These are phyloP conservation scores for Annulohypoxylon truncatum DNA, from an alignment of 2,329 filamentous ascomycete genomes.

Conservation along the genomic window DNA sequence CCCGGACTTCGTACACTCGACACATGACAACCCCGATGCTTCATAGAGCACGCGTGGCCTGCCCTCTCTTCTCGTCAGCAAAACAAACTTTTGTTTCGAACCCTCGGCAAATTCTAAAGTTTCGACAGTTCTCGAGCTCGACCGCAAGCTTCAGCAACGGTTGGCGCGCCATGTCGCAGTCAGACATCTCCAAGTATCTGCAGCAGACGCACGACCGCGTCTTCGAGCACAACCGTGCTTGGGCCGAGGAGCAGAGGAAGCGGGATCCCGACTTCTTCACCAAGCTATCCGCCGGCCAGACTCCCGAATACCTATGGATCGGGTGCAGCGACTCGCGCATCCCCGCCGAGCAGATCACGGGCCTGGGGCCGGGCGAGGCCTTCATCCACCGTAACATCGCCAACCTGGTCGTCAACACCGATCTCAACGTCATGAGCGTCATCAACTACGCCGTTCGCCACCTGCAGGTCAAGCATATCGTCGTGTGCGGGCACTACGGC, in stretches of 20 bases:
- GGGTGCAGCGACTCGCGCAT: conserved; percentile 92
- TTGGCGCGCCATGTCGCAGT: conserved; percentile 43
- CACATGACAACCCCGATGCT: conserved; percentile 24
- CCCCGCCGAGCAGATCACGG: conserved; percentile 89
- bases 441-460: conserved; percentile 88
- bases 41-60: conserved; percentile 25
- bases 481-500: conserved; percentile 83
- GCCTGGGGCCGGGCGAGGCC: conserved; percentile 86
- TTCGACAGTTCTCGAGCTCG: conserved; percentile 28
- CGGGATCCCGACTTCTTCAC: conserved; percentile 74
- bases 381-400: conserved; percentile 97
- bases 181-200: conserved; percentile 65
- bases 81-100: conserved; percentile 9
- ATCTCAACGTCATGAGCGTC: conserved; percentile 83
- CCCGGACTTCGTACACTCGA: conserved; percentile 1
- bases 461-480: conserved; percentile 83
- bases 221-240: conserved; percentile 75
- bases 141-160: conserved; percentile 20
- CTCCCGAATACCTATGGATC: conserved; percentile 84
- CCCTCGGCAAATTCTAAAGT: conserved; percentile 2
- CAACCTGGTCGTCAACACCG: conserved; percentile 83
- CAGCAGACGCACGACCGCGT: conserved; percentile 73
- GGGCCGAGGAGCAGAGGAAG: conserved; percentile 69
- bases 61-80: conserved; percentile 20
- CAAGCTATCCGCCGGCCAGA: conserved; percentile 72